phyloP scores from a whole-genome alignment of 129 eudicot genomes.

The Arctium minus region DNA sequence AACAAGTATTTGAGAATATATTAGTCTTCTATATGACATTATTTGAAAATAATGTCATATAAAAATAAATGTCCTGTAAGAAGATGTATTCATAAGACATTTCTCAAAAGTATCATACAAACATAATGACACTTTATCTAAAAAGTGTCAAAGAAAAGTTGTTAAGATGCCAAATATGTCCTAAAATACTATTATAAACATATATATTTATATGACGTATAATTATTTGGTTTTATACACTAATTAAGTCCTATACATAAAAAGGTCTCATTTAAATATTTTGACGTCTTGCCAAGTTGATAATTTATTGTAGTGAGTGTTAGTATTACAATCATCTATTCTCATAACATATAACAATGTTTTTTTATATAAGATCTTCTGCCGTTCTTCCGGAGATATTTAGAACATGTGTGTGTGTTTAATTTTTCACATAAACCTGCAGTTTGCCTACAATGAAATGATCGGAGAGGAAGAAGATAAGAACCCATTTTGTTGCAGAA shows the following conservation, averaged over 20 bases:
- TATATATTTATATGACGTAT: not conserved
- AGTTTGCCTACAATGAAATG: slow-evolving; percentile 14
- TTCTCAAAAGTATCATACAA: not conserved
- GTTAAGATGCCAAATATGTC: not conserved
- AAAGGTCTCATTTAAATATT: not conserved
- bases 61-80: not conserved
- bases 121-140: no score
- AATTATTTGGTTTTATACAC: not conserved
- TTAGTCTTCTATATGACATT: not conserved
- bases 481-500: slow-evolving; percentile 12
- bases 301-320: not conserved
- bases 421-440: not conserved
- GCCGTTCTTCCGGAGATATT: not conserved
- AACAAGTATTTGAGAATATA: not conserved
- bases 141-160: no score
- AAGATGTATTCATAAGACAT: no score
- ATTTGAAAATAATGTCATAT: not conserved
- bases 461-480: slow-evolving; percentile 10
- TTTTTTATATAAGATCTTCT: not conserved
- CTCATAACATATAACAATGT: not conserved
- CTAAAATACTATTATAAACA: not conserved
- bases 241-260: no score
- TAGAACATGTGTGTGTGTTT: no score
- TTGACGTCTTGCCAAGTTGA: not conserved
- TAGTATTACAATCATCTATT: not conserved